Percentiles rank a stretch among this genome's conserved stretches.
These are phyloP conservation scores for Acrocalymma vagum DNA, from an alignment of 2,329 filamentous ascomycete species.

Conservation along the genomic window DNA sequence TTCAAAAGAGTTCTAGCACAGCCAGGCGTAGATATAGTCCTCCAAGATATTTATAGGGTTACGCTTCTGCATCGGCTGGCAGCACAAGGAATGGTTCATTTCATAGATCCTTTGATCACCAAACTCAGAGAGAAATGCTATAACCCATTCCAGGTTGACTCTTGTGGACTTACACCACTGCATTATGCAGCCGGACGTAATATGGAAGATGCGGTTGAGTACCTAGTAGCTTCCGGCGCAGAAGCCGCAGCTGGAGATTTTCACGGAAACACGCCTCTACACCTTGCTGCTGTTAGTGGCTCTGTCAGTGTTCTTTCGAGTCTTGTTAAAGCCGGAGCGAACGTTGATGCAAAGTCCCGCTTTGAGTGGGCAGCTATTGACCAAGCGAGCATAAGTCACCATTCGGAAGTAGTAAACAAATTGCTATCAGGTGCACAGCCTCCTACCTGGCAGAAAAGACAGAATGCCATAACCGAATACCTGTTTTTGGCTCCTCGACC, in stretches of 20 bases:
- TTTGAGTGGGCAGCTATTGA: slow-evolving; percentile 1
- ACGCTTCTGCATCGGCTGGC: not conserved
- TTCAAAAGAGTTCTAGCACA: not conserved
- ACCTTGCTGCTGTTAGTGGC: not conserved
- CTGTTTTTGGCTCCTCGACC: not conserved
- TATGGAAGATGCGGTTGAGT: not conserved
- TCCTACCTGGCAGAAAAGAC: not conserved
- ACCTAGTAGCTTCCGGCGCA: not conserved
- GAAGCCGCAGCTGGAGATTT: not conserved
- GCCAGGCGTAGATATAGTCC: not conserved
- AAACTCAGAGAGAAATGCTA: not conserved
- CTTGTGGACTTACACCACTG: not conserved
- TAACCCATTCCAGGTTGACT: not conserved
- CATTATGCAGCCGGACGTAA: not conserved
- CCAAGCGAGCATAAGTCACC: slow-evolving; percentile 1
- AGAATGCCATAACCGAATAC: not conserved
- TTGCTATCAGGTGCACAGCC: not conserved
- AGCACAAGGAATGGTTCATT: not conserved
- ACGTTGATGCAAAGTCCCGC: not conserved
- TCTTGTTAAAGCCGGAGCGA: not conserved
- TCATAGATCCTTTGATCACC: not conserved
- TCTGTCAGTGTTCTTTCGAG: not conserved
- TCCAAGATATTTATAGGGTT: not conserved
- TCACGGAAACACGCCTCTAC: slow-evolving; percentile 1
- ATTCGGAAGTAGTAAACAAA: not conserved